Evolutionary conservation across 192 early-diverging fungal species (phyloP), one percentile per base, ranked within the genome.

Genomic region (Oehlia diaphana): DNA sequence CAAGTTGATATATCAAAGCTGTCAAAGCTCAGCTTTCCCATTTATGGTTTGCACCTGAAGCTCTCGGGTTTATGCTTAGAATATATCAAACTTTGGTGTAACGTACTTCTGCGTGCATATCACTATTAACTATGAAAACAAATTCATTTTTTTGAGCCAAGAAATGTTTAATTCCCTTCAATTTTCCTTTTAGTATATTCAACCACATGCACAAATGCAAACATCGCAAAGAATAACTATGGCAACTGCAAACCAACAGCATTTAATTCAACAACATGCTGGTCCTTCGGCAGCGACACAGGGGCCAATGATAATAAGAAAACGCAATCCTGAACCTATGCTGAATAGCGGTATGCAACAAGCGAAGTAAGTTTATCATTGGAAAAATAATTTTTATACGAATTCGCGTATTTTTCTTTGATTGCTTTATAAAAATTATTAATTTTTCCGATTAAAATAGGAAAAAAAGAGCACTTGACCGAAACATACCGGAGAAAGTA

Each of bases 401-500:
- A 61, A 19, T 13, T 74, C 26, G 31, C 5, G 28, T 58, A 13
- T 2, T 62, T 74, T 61, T 21, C 23, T 21, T 14, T 19, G 47
- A 13, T 44, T 70, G 39, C 7, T 26, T 31, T 31, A 61, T 28
- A 35, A 74, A 26, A 74, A 47, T 31, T 31, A 31, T 2, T 31
- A 31, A 61, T n/a, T 63, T 19, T 26, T 12, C 28, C n/a, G 26
- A 16, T 63, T 64, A 16, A n/a, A 63, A 26, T 31, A 76, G 63
- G 62, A 76, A 76, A 64, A 64, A 62, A 13, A 63, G 63, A 64
- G 23, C 63, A 6, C 23, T 64, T 47, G 74, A 76, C 13, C 14
- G 74, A 44, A 76, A 76, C 19, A 76, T 76, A 3, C 74, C 74
- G 21, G 74, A 64, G 63, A 76, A 76, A 33, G 74, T 74, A 35